Percentiles rank a stretch among this genome's conserved stretches.
Evolutionary conservation across 176 grass and related monocot genomes (phyloP).

Genomic region (Chrysopogon serrulatus): DNA sequence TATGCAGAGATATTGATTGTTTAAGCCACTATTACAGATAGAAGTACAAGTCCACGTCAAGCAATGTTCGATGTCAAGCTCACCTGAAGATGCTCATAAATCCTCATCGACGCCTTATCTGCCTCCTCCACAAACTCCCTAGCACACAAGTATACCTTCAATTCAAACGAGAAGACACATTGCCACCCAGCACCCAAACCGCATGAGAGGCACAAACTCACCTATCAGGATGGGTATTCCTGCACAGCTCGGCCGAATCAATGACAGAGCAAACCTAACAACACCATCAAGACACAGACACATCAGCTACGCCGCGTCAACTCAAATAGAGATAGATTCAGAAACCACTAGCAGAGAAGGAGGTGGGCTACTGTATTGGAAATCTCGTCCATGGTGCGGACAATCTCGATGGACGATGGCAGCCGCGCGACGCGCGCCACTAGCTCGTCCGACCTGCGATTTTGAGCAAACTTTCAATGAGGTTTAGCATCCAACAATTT

Average conservation of each 20-base stretch:
- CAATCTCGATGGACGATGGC: conserved; percentile 58
- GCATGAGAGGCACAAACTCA: neutral
- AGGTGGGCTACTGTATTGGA: conserved; percentile 59
- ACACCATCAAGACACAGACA: neutral
- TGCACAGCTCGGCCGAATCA: conserved; percentile 88
- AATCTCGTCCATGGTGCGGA: conserved; percentile 89
- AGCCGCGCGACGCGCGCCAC: conserved; percentile 57
- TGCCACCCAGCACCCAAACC: neutral
- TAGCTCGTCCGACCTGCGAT: conserved; percentile 65
- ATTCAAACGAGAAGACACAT: conserved; percentile 7
- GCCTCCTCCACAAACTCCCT: conserved; percentile 91
- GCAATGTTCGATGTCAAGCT: neutral
- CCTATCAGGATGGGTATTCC: conserved; percentile 89
- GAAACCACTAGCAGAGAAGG: neutral
- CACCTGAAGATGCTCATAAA: conserved; percentile 89
- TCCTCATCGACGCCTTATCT: conserved; percentile 83
- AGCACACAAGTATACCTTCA: neutral
- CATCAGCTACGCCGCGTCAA: neutral
- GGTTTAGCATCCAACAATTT: neutral
- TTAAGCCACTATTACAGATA: neutral
- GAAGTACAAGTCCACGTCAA: neutral
- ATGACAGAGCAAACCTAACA: conserved; percentile 81
- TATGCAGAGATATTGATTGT: neutral
- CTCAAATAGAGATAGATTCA: neutral
- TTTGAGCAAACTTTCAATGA: conserved; percentile 3